Percentiles rank a stretch among this genome's conserved stretches.
Evolutionary conservation across 176 grass and related monocot species (phyloP).

Genomic region (Oryza brachyantha): DNA sequence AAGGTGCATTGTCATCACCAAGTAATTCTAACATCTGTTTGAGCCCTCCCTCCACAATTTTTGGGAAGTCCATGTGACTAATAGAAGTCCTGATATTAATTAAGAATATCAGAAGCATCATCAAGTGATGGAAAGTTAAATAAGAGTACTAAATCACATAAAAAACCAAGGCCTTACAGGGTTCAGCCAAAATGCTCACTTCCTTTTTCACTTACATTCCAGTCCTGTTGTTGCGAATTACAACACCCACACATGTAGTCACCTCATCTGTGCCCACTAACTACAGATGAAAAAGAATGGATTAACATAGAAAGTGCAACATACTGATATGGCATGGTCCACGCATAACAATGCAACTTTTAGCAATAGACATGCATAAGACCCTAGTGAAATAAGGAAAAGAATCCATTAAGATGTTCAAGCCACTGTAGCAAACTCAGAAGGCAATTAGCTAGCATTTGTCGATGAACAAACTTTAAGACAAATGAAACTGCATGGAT

Average conservation of each 20-base stretch:
- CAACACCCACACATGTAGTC: conserved; percentile 87
- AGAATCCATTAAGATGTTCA: not conserved
- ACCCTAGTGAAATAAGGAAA: not conserved
- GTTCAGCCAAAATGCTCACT: conserved; percentile 36
- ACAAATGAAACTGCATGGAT: not conserved
- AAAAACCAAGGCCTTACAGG: conserved; percentile 35
- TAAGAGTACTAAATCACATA: not conserved
- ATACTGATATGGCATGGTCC: not conserved
- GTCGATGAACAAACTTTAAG: not conserved
- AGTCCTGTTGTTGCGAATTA: conserved; percentile 70
- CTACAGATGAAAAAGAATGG: conserved; percentile 40
- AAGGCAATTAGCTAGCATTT: not conserved
- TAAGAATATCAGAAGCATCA: conserved; percentile 17
- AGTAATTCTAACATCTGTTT: conserved; percentile 77
- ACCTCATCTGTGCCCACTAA: conserved; percentile 80
- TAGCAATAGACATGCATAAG: not conserved
- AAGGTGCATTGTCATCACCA: conserved; percentile 50
- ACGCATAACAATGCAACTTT: not conserved
- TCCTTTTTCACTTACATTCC: conserved; percentile 87
- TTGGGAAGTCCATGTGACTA: conserved; percentile 88
- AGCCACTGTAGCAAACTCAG: not conserved
- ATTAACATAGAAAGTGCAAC: not conserved
- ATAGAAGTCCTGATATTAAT: conserved; percentile 60
- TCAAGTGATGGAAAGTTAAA: not conserved
- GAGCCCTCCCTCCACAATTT: conserved; percentile 65